Evolutionary conservation across 2,329 filamentous ascomycete species (phyloP).

Genomic region (Macrophomina phaseolina): DNA sequence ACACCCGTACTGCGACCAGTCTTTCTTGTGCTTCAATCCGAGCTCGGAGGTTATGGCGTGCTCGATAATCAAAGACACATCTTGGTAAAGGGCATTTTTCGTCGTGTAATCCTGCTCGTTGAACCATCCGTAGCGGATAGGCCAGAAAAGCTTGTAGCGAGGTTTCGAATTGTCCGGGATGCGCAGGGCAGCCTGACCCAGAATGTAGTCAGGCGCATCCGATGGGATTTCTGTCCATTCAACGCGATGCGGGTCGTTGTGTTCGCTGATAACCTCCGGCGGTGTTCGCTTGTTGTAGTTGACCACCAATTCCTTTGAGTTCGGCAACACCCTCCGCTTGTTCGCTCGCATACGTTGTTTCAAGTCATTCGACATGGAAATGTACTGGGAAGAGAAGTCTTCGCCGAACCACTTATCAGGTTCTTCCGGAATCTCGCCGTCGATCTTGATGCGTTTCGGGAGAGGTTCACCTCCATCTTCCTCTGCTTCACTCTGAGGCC

Average conservation of each 20-base stretch:
- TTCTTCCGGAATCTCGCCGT: constrained; percentile 65
- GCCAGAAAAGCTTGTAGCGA: constrained; percentile 92
- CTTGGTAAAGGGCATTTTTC: constrained; percentile 80
- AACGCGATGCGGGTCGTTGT: constrained; percentile 91
- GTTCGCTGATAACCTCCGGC: constrained; percentile 86
- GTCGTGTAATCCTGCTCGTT: constrained; percentile 89
- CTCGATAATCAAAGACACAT: constrained; percentile 86
- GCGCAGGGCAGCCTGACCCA: constrained; percentile 80
- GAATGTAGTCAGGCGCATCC: constrained; percentile 76
- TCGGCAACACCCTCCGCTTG: constrained; percentile 94
- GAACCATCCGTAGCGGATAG: constrained; percentile 81
- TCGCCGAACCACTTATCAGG: constrained; percentile 86
- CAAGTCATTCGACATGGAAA: constrained; percentile 82
- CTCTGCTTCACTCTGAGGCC: constrained; percentile 80
- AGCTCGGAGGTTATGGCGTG: constrained; percentile 86
- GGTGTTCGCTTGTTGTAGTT: constrained; percentile 89
- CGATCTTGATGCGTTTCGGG: constrained; percentile 68
- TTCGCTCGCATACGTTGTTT: constrained; percentile 90
- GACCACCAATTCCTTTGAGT: constrained; percentile 92
- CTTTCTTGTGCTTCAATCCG: constrained; percentile 74
- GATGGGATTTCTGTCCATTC: constrained; percentile 88
- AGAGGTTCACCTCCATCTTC: constrained; percentile 79
- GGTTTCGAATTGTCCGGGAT: constrained; percentile 89
- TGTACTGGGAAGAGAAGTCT: constrained; percentile 70
- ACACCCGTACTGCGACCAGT: constrained; percentile 90